Evolutionary conservation across 495 filamentous ascomycete species (phyloP), one percentile per base, ranked within the genome.

Genomic region (Thermochaetoides thermophila): DNA sequence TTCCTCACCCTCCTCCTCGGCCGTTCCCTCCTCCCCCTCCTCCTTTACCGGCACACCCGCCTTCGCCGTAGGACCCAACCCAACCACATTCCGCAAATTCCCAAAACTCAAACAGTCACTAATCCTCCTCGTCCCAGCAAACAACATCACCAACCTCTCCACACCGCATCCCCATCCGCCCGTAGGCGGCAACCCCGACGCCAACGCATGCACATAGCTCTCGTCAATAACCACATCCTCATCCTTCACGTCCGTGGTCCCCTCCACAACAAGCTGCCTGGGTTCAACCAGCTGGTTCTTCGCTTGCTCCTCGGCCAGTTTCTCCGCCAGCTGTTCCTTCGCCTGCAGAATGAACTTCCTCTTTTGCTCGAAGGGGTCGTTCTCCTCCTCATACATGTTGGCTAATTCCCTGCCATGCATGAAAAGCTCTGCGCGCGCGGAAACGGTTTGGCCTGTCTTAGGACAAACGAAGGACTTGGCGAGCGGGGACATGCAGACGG

Each of bases 331-430:
- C 13, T 14, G 17, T 10, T 12, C 34, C 9, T 13, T 20, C 10
- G 17, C 15, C 36, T 71, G 68, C n/a, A 58, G 46, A 17, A 56
- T 31, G 34, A 97, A 87, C 53, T 96, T 97, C 32, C 74, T 64
- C 15, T 83, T 66, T 54, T 97, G 89, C 38, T 78, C 81, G 18
- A 74, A 74, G 0, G 89, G 91, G 27, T 81, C 81, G 56, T 96
- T 97, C 57, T 97, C 89, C 59, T 97, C 89, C 57, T 97, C 89
- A 60, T 97, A 97, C 47, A 80, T 83, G 53, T 97, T 97, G 7
- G 87, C 81, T 20, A 92, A 58, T 47, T 97, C 89, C 28, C 67
- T 65, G 10, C 77, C 74, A 25, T 68, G 50, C 46, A 94, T 69
- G 58, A 95, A 96, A 23, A 97, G 73, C 52, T 97, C 89, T 2